Evolutionary conservation across 805 yeast genomes (phyloP).

Genomic region (Candida sphagnicola): DNA sequence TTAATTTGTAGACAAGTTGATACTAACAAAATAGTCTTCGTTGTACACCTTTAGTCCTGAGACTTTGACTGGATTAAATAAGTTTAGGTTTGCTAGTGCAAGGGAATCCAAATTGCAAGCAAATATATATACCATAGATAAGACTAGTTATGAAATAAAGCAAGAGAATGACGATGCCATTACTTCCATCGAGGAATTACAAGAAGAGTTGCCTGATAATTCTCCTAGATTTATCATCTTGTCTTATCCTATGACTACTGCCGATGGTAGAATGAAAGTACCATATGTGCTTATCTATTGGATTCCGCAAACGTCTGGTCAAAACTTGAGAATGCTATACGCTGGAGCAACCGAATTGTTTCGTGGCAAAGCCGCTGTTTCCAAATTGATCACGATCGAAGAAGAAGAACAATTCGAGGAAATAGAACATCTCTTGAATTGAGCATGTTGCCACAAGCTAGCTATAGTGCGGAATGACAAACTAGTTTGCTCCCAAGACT

Average conservation of each 20-base stretch:
- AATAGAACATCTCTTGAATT: slow-evolving; percentile 33
- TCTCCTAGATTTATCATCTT: slow-evolving; percentile 71
- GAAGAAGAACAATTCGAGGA: slow-evolving; percentile 72
- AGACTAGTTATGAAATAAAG: slow-evolving; percentile 47
- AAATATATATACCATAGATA: slow-evolving; percentile 58
- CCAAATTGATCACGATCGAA: slow-evolving; percentile 55
- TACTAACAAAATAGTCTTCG: slow-evolving; percentile 19
- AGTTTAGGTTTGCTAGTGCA: slow-evolving; percentile 71
- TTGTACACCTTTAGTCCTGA: slow-evolving; percentile 62
- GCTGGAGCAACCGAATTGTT: slow-evolving; percentile 87
- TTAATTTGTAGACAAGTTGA: background rate
- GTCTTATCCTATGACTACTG: slow-evolving; percentile 66
- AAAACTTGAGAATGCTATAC: slow-evolving; percentile 78
- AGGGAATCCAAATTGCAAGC: slow-evolving; percentile 62
- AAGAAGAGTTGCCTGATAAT: slow-evolving; percentile 78
- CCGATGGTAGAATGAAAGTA: slow-evolving; percentile 68
- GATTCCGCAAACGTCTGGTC: slow-evolving; percentile 84
- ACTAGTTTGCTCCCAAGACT: too few relatives aligned
- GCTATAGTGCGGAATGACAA: too few relatives aligned
- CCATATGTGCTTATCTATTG: slow-evolving; percentile 84
- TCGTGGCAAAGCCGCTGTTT: slow-evolving; percentile 76
- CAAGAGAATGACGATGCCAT: slow-evolving; percentile 47
- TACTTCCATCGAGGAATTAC: slow-evolving; percentile 54
- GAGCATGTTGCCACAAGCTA: too few relatives aligned
- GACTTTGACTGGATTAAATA: slow-evolving; percentile 56